A percentile compares a stretch with the other conserved stretches of the same genome.
These are phyloP conservation scores for Neopestalotiopsis rosae DNA, from an alignment of 2,329 filamentous ascomycete species.

Conservation along the genomic window DNA sequence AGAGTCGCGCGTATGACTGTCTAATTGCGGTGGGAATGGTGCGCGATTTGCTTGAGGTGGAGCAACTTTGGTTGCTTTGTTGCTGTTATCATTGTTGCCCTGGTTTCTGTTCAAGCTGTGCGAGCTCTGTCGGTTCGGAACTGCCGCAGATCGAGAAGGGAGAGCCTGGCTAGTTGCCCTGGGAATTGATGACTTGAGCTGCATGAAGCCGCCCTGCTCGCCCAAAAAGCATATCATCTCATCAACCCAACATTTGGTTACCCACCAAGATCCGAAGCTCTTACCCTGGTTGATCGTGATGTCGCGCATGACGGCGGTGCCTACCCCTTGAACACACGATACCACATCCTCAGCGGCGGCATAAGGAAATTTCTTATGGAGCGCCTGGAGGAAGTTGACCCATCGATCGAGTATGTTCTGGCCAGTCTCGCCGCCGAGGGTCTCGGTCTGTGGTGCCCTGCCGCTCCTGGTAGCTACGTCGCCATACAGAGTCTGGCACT, in stretches of 20 bases:
- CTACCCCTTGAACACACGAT: conserved; percentile 76
- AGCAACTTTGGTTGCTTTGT: conserved; percentile 46
- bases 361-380: conserved; percentile 76
- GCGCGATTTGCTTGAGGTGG: conserved; percentile 56
- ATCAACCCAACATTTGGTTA: conserved; percentile 93
- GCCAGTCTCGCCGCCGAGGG: conserved; percentile 45
- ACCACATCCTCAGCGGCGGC: conserved; percentile 76
- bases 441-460: conserved; percentile 44
- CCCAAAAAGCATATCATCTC: conserved; percentile 93
- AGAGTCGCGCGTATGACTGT: conserved; percentile 49
- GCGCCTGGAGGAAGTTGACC: conserved; percentile 72
- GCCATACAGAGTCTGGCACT: conserved; percentile 65
- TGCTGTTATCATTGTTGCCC: conserved; percentile 41
- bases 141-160: conserved; percentile 40
- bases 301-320: conserved; percentile 79
- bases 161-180: conserved; percentile 28
- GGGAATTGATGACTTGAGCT: conserved; percentile 50
- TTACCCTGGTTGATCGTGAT: conserved; percentile 79
- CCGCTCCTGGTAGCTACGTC: conserved; percentile 57
- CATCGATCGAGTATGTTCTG: conserved; percentile 80
- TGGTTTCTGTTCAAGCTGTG: conserved; percentile 53
- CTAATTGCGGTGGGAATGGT: conserved; percentile 52
- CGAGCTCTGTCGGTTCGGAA: conserved; percentile 40
- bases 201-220: conserved; percentile 88
- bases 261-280: conserved; percentile 92